A percentile compares a stretch with the other conserved stretches of the same genome.
Conservation (phyloP, 177 flowering plant species). For the Vitis hybrid region DNA sequence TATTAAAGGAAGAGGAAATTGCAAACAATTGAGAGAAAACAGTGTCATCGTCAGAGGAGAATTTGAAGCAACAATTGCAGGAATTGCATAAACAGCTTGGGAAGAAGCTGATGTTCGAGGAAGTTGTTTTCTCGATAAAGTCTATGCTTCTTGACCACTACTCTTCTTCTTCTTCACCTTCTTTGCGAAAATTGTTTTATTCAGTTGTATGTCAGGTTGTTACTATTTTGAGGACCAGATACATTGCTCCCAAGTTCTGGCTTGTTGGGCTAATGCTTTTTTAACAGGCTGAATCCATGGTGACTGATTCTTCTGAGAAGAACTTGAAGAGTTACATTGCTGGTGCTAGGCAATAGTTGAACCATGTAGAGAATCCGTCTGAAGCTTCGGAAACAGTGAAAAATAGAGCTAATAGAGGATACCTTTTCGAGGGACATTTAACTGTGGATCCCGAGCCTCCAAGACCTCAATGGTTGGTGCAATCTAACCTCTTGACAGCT, state of each 20-base stretch:
- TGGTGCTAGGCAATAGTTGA: too few relatives aligned
- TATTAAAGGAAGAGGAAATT: too few relatives aligned
- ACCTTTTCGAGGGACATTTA: too few relatives aligned
- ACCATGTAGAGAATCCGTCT: too few relatives aligned
- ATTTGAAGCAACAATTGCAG: conserved; percentile 21
- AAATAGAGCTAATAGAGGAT: too few relatives aligned
- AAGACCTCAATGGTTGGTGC: too few relatives aligned
- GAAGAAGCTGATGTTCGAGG: conserved; percentile 75
- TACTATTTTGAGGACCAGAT: too few relatives aligned
- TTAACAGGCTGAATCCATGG: conserved; percentile 47
- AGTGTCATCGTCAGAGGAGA: conserved; percentile 18
- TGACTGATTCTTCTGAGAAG: conserved; percentile 44
- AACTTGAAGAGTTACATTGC: too few relatives aligned
- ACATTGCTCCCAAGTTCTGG: conserved; percentile 74
- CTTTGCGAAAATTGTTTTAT: conserved; percentile 64
- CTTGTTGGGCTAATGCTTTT: conserved; percentile 73
- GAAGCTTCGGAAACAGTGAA: too few relatives aligned
- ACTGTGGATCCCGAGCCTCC: too few relatives aligned
- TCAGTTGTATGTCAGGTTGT: conserved; percentile 44
- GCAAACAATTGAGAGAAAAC: not conserved
- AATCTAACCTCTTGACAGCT: too few relatives aligned
- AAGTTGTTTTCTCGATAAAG: conserved; percentile 54
- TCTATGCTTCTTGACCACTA: conserved; percentile 47
- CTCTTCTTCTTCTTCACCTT: conserved; percentile 72
- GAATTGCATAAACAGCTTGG: conserved; percentile 63